Percentiles rank a stretch among this genome's conserved stretches.
These are phyloP conservation scores for Umbilicus rupestris DNA, from an alignment of 164 flowering plant genomes.

Conservation along the genomic window DNA sequence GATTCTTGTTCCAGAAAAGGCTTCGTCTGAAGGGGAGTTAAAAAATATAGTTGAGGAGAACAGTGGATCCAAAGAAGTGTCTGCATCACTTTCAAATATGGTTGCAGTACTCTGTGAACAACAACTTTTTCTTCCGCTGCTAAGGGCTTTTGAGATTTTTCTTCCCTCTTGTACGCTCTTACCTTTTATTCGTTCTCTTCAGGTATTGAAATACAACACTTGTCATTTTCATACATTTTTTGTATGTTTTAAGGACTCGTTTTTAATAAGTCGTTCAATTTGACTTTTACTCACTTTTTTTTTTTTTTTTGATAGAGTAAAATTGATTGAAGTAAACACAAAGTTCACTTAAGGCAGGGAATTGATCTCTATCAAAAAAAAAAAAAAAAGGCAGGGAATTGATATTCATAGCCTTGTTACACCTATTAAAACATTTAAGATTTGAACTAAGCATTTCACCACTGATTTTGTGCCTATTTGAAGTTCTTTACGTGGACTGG, in stretches of 20 bases:
- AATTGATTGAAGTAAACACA: no score
- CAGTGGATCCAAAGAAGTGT: slow-evolving; percentile 34
- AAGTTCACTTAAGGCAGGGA: no score
- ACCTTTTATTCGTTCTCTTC: slow-evolving; percentile 91
- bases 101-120: slow-evolving; percentile 92
- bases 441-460: no score
- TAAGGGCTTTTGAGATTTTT: slow-evolving; percentile 94
- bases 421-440: no score
- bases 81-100: slow-evolving; percentile 65
- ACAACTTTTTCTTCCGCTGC: slow-evolving; percentile 73
- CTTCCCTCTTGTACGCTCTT: slow-evolving; percentile 85
- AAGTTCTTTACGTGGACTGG: no score
- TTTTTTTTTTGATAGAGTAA: no score
- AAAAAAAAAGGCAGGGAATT: no score
- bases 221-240: background rate
- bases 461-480: no score
- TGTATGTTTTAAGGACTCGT: background rate
- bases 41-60: slow-evolving; percentile 21
- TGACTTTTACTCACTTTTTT: no score
- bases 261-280: background rate
- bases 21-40: slow-evolving; percentile 27
- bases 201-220: slow-evolving; percentile 40
- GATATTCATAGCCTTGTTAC: no score
- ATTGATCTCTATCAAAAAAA: no score
- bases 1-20: slow-evolving; percentile 20